Evolutionary conservation across 1,284 basidiomycete genomes (phyloP).

Genomic region (Fomitopsis palustris): DNA sequence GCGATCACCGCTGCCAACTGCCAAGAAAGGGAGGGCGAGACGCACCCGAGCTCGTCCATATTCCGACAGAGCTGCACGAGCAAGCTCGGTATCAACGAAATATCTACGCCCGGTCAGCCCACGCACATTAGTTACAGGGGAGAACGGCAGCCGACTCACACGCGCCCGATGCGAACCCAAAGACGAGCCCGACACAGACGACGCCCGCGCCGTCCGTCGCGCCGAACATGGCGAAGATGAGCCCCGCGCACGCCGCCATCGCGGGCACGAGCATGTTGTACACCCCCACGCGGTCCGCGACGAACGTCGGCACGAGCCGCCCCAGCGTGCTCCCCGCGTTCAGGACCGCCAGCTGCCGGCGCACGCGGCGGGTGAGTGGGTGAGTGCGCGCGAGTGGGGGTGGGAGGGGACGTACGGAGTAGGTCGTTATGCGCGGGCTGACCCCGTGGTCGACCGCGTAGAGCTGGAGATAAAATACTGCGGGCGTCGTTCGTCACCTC

Average conservation of each 20-base stretch:
- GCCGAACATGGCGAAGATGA: slow-evolving; percentile 42
- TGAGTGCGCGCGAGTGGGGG: not conserved
- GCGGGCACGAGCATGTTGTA: slow-evolving; percentile 31
- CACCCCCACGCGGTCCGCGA: slow-evolving; percentile 43
- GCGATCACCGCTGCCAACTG: not conserved
- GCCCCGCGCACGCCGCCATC: slow-evolving; percentile 35
- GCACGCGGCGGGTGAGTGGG: too few relatives aligned
- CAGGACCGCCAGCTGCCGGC: slow-evolving; percentile 34
- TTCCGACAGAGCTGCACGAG: slow-evolving; percentile 40
- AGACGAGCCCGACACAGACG: slow-evolving; percentile 39
- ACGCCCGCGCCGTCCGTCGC: slow-evolving; percentile 35
- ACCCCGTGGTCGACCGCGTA: slow-evolving; percentile 43
- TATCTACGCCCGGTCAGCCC: slow-evolving; percentile 30
- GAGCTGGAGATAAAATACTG: slow-evolving; percentile 55
- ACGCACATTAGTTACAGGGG: not conserved
- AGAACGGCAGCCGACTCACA: slow-evolving; percentile 31
- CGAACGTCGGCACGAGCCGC: slow-evolving; percentile 44
- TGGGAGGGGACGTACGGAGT: slow-evolving; percentile 35
- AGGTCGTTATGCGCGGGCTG: slow-evolving; percentile 39
- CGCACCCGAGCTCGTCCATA: slow-evolving; percentile 43
- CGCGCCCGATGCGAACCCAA: slow-evolving; percentile 48
- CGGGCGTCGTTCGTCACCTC: slow-evolving; percentile 5
- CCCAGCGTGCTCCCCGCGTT: slow-evolving; percentile 47
- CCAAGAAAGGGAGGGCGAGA: not conserved
- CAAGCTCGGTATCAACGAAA: slow-evolving; percentile 46